These are phyloP conservation scores for Papilionanthe hybrid DNA, from an alignment of 116 monocot species.

Conservation along the genomic window DNA sequence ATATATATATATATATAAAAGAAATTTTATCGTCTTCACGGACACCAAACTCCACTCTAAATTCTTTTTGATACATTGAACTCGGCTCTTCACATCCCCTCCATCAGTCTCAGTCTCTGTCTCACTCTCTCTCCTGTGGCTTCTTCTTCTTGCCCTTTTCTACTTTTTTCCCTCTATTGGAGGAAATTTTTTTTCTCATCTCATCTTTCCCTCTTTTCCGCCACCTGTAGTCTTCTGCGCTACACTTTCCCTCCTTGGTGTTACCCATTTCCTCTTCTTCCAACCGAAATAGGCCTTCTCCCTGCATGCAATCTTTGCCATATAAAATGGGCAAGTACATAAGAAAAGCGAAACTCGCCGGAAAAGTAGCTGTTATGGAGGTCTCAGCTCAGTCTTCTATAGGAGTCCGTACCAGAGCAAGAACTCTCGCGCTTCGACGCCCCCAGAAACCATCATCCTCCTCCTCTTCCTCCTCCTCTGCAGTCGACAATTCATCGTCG, in stretches of 20 bases:
- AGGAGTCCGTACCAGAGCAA: conserved; percentile 59
- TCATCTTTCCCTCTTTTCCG: not conserved
- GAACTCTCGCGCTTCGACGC: conserved; percentile 46
- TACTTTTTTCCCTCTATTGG: no score
- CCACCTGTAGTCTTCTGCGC: not conserved
- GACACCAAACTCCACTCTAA: no score
- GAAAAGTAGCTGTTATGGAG: conserved; percentile 50
- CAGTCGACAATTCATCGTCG: not conserved
- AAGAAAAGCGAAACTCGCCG: conserved; percentile 47
- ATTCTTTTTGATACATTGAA: no score
- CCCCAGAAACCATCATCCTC: conserved; percentile 10
- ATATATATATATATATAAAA: no score
- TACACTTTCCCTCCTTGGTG: not conserved
- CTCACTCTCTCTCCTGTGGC: not conserved
- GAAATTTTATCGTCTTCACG: no score
- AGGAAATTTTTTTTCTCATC: not conserved
- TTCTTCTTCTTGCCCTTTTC: not conserved
- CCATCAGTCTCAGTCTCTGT: not conserved
- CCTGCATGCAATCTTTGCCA: conserved; percentile 12
- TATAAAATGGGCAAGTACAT: conserved; percentile 55
- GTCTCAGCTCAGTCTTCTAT: conserved; percentile 33
- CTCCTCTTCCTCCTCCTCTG: not conserved
- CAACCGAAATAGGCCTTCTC: not conserved
- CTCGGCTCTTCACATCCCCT: not conserved
- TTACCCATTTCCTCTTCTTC: not conserved